Conservation (phyloP, 352 stramenopile species). For the Saprolegnia diclina region DNA sequence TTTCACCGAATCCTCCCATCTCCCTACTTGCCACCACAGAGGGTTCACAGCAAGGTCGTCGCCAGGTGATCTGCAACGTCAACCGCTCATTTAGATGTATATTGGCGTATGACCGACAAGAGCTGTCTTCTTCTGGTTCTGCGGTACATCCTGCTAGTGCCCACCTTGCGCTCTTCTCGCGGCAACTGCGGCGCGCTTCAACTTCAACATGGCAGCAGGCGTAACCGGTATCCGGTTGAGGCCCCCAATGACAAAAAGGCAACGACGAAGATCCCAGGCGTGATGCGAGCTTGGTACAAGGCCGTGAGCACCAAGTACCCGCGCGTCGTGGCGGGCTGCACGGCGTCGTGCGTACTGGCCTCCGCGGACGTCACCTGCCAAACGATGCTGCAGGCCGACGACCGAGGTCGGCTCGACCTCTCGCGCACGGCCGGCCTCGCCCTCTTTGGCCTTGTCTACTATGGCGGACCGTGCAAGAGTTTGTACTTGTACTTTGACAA, state of each 20-base stretch:
- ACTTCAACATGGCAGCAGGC: neutral
- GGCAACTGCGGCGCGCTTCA: neutral
- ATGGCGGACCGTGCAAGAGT: slow-evolving; percentile 24
- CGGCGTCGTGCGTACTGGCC: slow-evolving; percentile 8
- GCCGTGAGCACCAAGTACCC: slow-evolving; percentile 25
- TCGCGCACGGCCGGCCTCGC: slow-evolving; percentile 21
- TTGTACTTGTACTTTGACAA: slow-evolving; percentile 28
- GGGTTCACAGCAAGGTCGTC: no score
- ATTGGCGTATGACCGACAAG: no score
- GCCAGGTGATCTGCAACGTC: no score
- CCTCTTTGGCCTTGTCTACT: slow-evolving; percentile 23
- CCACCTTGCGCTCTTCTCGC: neutral
- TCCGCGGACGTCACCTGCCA: slow-evolving; percentile 22
- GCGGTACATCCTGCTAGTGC: no score
- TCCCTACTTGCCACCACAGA: no score
- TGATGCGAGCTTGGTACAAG: slow-evolving; percentile 27
- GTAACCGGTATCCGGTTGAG: no score
- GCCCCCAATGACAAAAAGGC: neutral
- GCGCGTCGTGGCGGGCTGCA: slow-evolving; percentile 6
- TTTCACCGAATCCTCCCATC: no score
- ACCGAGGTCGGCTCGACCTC: neutral
- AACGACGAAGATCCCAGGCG: neutral
- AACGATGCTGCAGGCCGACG: slow-evolving; percentile 10
- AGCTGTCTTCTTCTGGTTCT: no score
- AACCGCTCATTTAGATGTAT: no score